Base-by-base conservation (phyloP, 1,284 basidiomycete species). In the Melampsora americana region DNA sequence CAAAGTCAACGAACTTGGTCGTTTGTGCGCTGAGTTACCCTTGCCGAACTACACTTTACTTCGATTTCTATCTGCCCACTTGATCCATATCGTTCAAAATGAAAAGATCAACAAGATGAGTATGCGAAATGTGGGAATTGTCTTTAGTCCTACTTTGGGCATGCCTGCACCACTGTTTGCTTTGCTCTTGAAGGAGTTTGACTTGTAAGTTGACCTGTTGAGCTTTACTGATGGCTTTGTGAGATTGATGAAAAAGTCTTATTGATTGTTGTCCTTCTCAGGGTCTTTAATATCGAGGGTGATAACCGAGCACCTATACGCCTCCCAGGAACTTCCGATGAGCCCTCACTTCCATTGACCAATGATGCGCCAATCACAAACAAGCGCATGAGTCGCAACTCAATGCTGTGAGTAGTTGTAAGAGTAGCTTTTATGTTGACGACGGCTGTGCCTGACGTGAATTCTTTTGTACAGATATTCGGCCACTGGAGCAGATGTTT, bases 91-190 rank as follows among this genome's bases (percentile, higher is more conserved):
- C 80, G 93, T 97, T 64, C 90, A 93, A 83, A 93, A 96, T 82
- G 88, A 92, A 20, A 83, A 88, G 61, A 85, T 90, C 77, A 98
- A 98, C 88, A 99, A 96, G 86, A 99, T 99, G 96, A 96, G 92
- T 61, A 90, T 99, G 88, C 89, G 95, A 46, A 99, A 99, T 82
- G 93, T 99, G 35, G 94, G 95, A 26, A 99, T 99, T 78, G 95
- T 99, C 39, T 97, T 96, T 84, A 93, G 92, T 78, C 94, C 95
- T 3, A 96, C 94, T 0, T 86, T 97, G 9, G 93, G 92, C 48
- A 95, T 97, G 79, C 94, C 94, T 18, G 94, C 93, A 0, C 93
- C 53, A 16, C 44, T 56, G 26, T 39, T 65, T 35, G 64, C 50
- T 26, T 32, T 60, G 7, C 23, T 48, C 0, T 50, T 66, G 2